A percentile compares a stretch with the other conserved stretches of the same genome.
Evolutionary conservation across 345 rosid genomes (phyloP).

Genomic region (Salix viminalis): DNA sequence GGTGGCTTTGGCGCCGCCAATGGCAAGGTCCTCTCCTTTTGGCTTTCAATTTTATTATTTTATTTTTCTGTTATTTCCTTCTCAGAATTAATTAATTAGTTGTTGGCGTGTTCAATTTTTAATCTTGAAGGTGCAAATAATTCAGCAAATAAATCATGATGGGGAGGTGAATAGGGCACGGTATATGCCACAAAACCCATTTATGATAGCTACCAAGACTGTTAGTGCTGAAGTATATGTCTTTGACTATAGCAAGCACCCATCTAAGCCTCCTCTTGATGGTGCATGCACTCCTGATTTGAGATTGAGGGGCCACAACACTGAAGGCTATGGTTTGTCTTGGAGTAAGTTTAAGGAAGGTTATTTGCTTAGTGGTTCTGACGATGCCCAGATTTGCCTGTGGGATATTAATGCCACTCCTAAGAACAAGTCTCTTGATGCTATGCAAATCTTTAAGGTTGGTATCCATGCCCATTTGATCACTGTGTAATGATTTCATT

Average conservation of each 20-base stretch:
- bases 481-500: not conserved
- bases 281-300: slow-evolving; percentile 88
- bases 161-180: slow-evolving; percentile 99
- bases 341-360: slow-evolving; percentile 97
- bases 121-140: slow-evolving; percentile 66
- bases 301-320: slow-evolving; percentile 86
- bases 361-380: slow-evolving; percentile 91
- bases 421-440: slow-evolving; percentile 78
- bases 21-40: slow-evolving; percentile 57
- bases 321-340: slow-evolving; percentile 94
- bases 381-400: slow-evolving; percentile 96
- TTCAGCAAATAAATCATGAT: slow-evolving; percentile 95
- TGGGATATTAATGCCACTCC: slow-evolving; percentile 88
- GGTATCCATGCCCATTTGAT: not conserved
- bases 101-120: not conserved
- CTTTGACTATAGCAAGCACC: slow-evolving; percentile 91
- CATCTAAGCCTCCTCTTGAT: slow-evolving; percentile 85
- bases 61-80: not conserved
- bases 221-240: slow-evolving; percentile 94
- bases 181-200: slow-evolving; percentile 93
- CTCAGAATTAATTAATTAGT: not conserved
- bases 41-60: not conserved
- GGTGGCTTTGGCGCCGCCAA: slow-evolving; percentile 86
- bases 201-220: slow-evolving; percentile 89
- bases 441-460: slow-evolving; percentile 81